Evolutionary conservation across 2,329 filamentous ascomycete genomes (phyloP), one percentile per base, ranked within the genome.

Genomic region (Arthrocladium fulminans): DNA sequence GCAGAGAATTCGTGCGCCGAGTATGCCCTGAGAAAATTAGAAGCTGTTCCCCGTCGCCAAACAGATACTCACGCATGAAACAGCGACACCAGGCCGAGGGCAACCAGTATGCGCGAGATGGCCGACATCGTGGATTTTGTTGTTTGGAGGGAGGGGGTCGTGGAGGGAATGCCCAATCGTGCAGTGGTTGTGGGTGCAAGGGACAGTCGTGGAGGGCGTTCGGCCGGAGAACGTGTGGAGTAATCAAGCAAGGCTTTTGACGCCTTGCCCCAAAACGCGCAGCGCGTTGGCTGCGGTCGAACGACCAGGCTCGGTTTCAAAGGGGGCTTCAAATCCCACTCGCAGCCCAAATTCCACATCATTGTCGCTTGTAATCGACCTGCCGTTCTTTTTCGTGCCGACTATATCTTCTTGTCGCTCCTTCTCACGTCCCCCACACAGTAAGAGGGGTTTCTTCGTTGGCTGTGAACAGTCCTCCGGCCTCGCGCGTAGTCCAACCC

Each of bases 1-100:
- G 81, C 75, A 5, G 87, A 84, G 70, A 95, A 86, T 70, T 98
- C 92, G 67, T 95, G 86, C 40, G 89, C 88, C 45, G 92, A 98
- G 70, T 97, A 98, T 70, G 89, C 94, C 55, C 92, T 98, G 63
- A 38, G 40, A 38, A 22, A 29, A 23, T 34, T 27, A 37, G 51
- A 40, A 43, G 44, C 63, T 47, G 20, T 42, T 13, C 60, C 51
- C 34, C 43, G 37, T 29, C 30, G 37, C 40, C 2, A 37, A 43
- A 23, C 43, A 13, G 15, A 10, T 2, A 65, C 86, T 67, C 81
- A 96, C 90, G 89, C 86, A 68, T 96, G 90, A 39, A 82, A 80
- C 15, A 96, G 76, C 56, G 96, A 76, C 48, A 94, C 58, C 10
- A 90, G 73, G 55, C 90, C 90, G 51, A 89, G 68, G 50, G 80